Conservation (phyloP, 176 grass and related monocot genomes). For the Zoysia pacifica region DNA sequence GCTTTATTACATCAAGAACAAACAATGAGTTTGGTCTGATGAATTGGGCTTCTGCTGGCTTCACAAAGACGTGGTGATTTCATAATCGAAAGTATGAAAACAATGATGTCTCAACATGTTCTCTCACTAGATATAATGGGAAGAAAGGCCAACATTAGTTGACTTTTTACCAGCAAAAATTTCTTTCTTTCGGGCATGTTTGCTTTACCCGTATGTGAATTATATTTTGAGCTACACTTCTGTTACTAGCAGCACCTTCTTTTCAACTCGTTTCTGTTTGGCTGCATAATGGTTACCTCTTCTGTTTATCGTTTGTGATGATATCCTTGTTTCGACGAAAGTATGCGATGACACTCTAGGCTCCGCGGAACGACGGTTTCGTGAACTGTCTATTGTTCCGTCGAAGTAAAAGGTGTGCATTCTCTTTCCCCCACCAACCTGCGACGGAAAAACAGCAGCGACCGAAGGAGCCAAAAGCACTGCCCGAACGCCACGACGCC, state of each 20-base stretch:
- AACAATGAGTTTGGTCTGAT: conserved; percentile 62
- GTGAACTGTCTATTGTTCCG: no score
- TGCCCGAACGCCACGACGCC: no score
- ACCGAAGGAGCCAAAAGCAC: no score
- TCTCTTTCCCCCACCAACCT: no score
- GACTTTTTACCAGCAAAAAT: neutral
- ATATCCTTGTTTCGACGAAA: no score
- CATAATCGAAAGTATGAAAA: conserved; percentile 50
- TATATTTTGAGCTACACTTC: neutral
- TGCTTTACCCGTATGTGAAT: no score
- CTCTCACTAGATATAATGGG: conserved; percentile 63
- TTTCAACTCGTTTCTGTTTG: neutral
- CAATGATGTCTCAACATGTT: conserved; percentile 62
- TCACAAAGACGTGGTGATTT: conserved; percentile 73
- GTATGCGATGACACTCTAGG: no score
- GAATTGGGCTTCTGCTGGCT: conserved; percentile 60
- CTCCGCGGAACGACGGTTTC: no score
- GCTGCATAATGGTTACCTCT: neutral
- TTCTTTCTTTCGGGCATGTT: neutral
- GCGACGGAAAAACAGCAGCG: no score
- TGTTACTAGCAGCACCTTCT: neutral
- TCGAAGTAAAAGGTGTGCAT: no score
- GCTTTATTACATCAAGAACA: conserved; percentile 56
- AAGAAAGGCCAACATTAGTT: conserved; percentile 47
- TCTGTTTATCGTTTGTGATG: neutral